Evolutionary conservation across 164 flowering plant genomes (phyloP).

Genomic region (Dillenia turbinata): DNA sequence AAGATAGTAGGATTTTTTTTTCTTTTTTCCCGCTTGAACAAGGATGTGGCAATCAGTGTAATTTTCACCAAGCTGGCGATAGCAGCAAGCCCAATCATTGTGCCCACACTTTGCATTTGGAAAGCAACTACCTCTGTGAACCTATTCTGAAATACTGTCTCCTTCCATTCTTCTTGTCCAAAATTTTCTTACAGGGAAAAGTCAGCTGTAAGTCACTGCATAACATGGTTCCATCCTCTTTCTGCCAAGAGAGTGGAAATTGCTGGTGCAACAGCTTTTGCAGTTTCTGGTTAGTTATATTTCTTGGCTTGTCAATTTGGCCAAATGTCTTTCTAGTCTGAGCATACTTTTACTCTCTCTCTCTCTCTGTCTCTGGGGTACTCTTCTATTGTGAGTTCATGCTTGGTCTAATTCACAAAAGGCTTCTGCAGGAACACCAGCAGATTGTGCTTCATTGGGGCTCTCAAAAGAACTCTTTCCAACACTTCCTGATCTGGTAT

Average conservation of each 20-base stretch:
- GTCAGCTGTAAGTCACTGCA: conserved; percentile 82
- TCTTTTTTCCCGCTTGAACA: too few species aligned
- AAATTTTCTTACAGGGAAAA: conserved; percentile 49
- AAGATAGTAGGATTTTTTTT: too few species aligned
- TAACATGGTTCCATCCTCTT: conserved; percentile 64
- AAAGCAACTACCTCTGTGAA: too few species aligned
- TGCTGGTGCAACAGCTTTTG: conserved; percentile 74
- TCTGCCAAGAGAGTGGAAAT: conserved; percentile 51
- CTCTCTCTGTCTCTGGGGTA: too few species aligned
- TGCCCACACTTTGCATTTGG: too few species aligned
- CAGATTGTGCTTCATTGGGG: conserved; percentile 85
- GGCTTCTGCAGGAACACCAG: conserved; percentile 71
- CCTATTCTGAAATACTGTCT: too few species aligned
- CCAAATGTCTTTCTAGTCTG: conserved; percentile 1
- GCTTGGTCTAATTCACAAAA: too few species aligned
- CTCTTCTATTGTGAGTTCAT: too few species aligned
- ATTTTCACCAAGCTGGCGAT: too few species aligned
- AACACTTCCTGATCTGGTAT: conserved; percentile 73
- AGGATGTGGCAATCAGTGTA: too few species aligned
- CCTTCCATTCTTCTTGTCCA: background rate
- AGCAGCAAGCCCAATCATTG: too few species aligned
- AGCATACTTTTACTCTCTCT: background rate
- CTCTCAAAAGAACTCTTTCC: conserved; percentile 68
- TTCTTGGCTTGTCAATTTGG: conserved; percentile 2
- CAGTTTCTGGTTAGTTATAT: conserved; percentile 58